Evolutionary conservation across 306 rosid species (phyloP).

Genomic region (Cucurbita maxima): DNA sequence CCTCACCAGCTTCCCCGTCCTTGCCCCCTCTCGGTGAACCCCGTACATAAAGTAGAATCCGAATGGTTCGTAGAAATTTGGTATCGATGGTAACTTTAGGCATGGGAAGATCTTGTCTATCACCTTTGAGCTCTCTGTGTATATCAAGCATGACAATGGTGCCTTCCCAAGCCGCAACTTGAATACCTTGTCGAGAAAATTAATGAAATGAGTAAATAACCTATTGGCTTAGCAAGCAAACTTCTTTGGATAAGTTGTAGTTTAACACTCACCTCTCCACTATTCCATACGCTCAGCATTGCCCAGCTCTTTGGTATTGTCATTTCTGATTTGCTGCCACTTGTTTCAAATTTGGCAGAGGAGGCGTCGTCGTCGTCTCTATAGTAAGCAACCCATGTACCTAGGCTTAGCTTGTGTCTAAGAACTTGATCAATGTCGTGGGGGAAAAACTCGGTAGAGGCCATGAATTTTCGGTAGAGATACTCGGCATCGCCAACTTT

Average conservation of each 20-base stretch:
- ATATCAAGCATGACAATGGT: constrained; percentile 50
- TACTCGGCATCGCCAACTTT: constrained; percentile 53
- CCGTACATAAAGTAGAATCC: constrained; percentile 95
- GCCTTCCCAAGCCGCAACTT: constrained; percentile 60
- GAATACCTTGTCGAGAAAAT: constrained; percentile 18
- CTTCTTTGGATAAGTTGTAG: background rate
- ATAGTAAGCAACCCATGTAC: constrained; percentile 77
- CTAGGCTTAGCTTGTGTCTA: constrained; percentile 58
- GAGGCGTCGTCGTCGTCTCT: constrained; percentile 21
- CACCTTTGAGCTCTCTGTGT: constrained; percentile 47
- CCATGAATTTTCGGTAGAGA: constrained; percentile 60
- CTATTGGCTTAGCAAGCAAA: background rate
- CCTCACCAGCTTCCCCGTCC: constrained; percentile 56
- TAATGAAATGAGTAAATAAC: background rate
- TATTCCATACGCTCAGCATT: constrained; percentile 87
- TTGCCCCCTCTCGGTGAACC: constrained; percentile 47
- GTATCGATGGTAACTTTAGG: constrained; percentile 50
- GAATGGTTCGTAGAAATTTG: constrained; percentile 64
- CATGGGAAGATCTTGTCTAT: constrained; percentile 75
- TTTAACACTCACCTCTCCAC: constrained; percentile 29
- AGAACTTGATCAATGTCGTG: constrained; percentile 52
- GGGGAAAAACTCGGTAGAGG: constrained; percentile 59
- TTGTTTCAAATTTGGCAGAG: constrained; percentile 21
- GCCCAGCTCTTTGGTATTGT: constrained; percentile 44
- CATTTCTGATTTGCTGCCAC: constrained; percentile 20